A percentile compares a stretch with the other conserved stretches of the same genome.
Evolutionary conservation across 257 asterid genomes (phyloP).

Genomic region (Paulownia fortunei): DNA sequence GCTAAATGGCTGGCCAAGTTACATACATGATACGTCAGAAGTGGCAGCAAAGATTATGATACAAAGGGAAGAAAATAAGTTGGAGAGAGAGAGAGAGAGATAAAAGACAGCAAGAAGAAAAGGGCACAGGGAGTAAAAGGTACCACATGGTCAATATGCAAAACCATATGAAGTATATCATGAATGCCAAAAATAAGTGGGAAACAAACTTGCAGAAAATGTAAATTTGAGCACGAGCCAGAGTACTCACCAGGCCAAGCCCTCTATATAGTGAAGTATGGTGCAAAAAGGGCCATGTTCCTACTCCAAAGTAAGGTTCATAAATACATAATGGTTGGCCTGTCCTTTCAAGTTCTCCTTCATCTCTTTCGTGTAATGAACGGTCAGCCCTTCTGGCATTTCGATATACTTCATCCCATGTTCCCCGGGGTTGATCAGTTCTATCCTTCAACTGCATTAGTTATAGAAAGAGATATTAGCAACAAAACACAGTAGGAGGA

Average conservation of each 20-base stretch:
- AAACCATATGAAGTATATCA: no score
- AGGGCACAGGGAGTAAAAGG: background rate
- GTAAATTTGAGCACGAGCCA: background rate
- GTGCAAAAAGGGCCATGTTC: conserved; percentile 97
- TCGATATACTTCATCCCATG: conserved; percentile 90
- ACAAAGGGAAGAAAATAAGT: background rate
- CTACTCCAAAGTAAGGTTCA: conserved; percentile 89
- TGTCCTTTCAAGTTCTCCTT: conserved; percentile 94
- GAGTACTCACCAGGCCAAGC: conserved; percentile 70
- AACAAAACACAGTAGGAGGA: conserved; percentile 8
- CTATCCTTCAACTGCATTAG: conserved; percentile 89
- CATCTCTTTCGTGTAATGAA: conserved; percentile 91
- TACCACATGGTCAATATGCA: no score
- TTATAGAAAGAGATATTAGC: conserved; percentile 14
- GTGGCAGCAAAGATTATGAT: background rate
- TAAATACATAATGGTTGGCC: conserved; percentile 93
- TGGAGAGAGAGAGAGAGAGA: background rate
- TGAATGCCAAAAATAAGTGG: background rate
- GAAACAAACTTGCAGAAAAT: background rate
- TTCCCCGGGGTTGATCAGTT: conserved; percentile 82
- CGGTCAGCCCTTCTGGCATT: conserved; percentile 82
- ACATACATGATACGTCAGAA: background rate
- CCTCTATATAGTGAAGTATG: conserved; percentile 85
- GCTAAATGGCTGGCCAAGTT: no score
- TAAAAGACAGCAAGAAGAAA: background rate